A percentile compares a stretch with the other conserved stretches of the same genome.
Evolutionary conservation across 345 rosid genomes (phyloP).

Genomic region (Turnera subulata): DNA sequence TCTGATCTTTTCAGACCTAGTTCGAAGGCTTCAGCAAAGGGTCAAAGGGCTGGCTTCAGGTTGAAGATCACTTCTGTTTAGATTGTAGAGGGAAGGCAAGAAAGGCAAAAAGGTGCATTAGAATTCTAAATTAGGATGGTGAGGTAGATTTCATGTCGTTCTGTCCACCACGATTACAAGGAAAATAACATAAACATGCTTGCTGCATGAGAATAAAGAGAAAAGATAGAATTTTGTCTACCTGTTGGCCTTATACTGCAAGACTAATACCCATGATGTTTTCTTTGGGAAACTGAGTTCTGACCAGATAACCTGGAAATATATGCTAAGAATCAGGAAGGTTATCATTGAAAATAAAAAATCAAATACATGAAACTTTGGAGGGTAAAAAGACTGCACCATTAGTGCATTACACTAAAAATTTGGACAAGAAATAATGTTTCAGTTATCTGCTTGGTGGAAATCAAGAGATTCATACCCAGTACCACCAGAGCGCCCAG

Average conservation of each 20-base stretch:
- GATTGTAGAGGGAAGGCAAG: constrained; percentile 32
- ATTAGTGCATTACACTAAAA: background rate
- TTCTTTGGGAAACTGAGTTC: constrained; percentile 18
- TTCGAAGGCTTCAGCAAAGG: constrained; percentile 35
- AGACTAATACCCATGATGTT: constrained; percentile 45
- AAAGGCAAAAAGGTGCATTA: constrained; percentile 28
- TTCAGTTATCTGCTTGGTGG: background rate
- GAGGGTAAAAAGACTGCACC: background rate
- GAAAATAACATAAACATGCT: constrained; percentile 4
- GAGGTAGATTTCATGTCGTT: constrained; percentile 22
- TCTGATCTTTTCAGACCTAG: constrained; percentile 28
- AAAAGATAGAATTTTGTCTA: constrained; percentile 5
- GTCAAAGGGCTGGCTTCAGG: constrained; percentile 30
- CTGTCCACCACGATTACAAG: constrained; percentile 9
- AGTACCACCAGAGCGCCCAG: constrained; percentile 27
- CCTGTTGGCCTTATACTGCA: constrained; percentile 11
- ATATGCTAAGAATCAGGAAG: constrained; percentile 15
- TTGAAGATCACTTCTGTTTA: constrained; percentile 35
- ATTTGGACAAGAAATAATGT: background rate
- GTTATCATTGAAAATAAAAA: constrained; percentile 1
- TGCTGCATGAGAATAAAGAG: constrained; percentile 10
- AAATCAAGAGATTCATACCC: constrained; percentile 27
- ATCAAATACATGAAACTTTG: constrained; percentile 1
- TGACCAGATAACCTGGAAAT: constrained; percentile 25
- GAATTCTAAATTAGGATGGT: constrained; percentile 31